Conservation (phyloP, 2,329 filamentous ascomycete species). For the Biscogniauxia sp. region DNA sequence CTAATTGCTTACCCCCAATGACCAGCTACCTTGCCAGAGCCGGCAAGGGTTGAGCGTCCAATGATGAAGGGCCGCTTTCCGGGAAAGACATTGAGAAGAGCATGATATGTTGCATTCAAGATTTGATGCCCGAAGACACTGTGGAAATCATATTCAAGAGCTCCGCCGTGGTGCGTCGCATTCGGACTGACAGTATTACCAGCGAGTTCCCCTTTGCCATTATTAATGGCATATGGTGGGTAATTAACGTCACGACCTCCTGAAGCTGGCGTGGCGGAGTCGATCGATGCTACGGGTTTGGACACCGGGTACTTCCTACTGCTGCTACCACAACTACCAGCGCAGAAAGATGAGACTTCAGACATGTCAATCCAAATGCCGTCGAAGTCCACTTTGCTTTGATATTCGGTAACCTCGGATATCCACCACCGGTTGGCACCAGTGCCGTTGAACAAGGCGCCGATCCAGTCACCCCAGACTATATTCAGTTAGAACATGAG, state of each 20-base stretch:
- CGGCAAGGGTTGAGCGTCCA: constrained; percentile 76
- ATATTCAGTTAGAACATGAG: not conserved
- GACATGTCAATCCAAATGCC: constrained; percentile 60
- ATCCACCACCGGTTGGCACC: constrained; percentile 69
- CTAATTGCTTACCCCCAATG: constrained; percentile 62
- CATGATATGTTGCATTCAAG: constrained; percentile 72
- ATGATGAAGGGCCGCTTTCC: constrained; percentile 80
- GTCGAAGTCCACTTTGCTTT: constrained; percentile 49
- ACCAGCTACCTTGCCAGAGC: constrained; percentile 71
- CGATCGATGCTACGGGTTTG: not conserved
- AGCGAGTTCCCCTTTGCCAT: constrained; percentile 69
- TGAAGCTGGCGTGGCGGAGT: constrained; percentile 54
- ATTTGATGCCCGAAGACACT: constrained; percentile 76
- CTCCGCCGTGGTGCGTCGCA: constrained; percentile 71
- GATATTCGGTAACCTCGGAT: constrained; percentile 56
- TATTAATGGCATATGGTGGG: constrained; percentile 75
- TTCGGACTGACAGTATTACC: constrained; percentile 74
- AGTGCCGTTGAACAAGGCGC: constrained; percentile 58
- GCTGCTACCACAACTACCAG: constrained; percentile 67
- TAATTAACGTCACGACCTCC: constrained; percentile 67
- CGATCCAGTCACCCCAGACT: constrained; percentile 70
- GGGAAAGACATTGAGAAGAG: constrained; percentile 61
- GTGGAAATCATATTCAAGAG: constrained; percentile 78
- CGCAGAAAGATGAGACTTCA: constrained; percentile 62
- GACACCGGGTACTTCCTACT: constrained; percentile 40